These are phyloP conservation scores for Physcomitrellopsis africana DNA, from an alignment of 225 moss, liverwort and hornwort genomes.

Conservation along the genomic window DNA sequence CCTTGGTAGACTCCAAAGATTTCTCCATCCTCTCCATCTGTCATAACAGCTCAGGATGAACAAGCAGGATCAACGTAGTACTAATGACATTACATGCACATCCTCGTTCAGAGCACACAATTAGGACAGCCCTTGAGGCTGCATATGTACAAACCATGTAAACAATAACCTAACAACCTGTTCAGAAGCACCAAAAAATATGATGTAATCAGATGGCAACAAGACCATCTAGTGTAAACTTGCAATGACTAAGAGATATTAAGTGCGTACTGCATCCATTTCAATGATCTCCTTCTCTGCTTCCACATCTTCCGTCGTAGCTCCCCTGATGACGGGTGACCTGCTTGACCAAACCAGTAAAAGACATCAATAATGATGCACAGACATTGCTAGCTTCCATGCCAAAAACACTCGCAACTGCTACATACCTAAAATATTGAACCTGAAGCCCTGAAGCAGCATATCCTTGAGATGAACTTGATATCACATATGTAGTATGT, in stretches of 20 bases:
- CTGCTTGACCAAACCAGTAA: slow-evolving; percentile 33
- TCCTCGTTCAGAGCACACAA: slow-evolving; percentile 7
- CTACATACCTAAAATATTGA: neutral
- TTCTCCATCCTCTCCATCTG: slow-evolving; percentile 99
- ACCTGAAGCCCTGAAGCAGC: neutral
- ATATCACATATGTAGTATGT: neutral
- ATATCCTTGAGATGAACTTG: neutral
- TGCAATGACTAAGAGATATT: neutral
- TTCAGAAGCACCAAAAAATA: neutral
- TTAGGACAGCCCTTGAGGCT: neutral
- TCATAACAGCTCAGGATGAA: slow-evolving; percentile 22
- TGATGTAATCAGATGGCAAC: slow-evolving; percentile 5
- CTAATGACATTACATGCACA: neutral
- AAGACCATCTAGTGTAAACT: neutral
- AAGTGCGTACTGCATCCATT: slow-evolving; percentile 72
- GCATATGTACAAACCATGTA: neutral
- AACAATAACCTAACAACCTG: neutral
- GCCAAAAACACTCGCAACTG: neutral
- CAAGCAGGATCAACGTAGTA: slow-evolving; percentile 8
- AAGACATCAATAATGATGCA: slow-evolving; percentile 18
- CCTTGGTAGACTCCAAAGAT: slow-evolving; percentile 74
- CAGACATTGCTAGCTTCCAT: neutral
- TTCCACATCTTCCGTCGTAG: slow-evolving; percentile 82
- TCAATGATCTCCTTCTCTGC: slow-evolving; percentile 92
- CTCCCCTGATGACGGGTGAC: slow-evolving; percentile 54